Conservation (phyloP, 495 filamentous ascomycete species). For the Usnea hakonensis region DNA sequence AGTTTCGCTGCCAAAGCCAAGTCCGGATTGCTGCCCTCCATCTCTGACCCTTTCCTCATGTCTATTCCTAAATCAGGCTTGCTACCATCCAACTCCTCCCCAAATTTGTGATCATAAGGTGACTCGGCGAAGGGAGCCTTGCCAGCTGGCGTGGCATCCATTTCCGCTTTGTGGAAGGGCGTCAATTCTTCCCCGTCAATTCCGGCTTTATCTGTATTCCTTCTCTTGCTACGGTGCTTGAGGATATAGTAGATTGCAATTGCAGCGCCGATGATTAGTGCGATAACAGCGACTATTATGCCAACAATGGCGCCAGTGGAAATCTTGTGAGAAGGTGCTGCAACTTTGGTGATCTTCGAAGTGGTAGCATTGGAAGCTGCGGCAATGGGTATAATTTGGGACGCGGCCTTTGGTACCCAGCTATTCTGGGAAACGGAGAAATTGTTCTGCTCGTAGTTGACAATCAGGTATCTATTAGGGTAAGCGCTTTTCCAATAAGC, state of each 20-base stretch:
- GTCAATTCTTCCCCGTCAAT: not conserved
- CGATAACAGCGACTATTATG: conserved; percentile 15
- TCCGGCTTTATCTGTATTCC: not conserved
- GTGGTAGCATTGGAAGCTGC: conserved; percentile 12
- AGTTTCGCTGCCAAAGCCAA: not conserved
- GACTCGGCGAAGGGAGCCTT: conserved; percentile 11
- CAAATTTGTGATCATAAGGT: conserved; percentile 9
- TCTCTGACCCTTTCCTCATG: conserved; percentile 13
- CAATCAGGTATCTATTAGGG: conserved; percentile 22
- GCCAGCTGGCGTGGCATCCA: conserved; percentile 8
- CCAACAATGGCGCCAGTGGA: conserved; percentile 19
- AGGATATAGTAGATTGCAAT: conserved; percentile 5
- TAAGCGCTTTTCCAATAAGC: not conserved
- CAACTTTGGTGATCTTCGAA: conserved; percentile 3
- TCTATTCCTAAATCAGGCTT: conserved; percentile 1
- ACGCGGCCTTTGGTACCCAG: conserved; percentile 11
- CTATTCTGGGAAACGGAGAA: conserved; percentile 23
- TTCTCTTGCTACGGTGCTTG: conserved; percentile 8
- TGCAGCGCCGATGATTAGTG: conserved; percentile 6
- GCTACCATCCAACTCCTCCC: conserved; percentile 19
- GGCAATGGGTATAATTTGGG: conserved; percentile 19
- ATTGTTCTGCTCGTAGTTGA: conserved; percentile 25
- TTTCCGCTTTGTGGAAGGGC: conserved; percentile 19
- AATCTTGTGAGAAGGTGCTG: conserved; percentile 4
- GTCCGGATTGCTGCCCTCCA: conserved; percentile 17